Percentiles rank a stretch among this genome's conserved stretches.
These are phyloP conservation scores for Aleurites moluccanus DNA, from an alignment of 441 rosid genomes.

Conservation along the genomic window DNA sequence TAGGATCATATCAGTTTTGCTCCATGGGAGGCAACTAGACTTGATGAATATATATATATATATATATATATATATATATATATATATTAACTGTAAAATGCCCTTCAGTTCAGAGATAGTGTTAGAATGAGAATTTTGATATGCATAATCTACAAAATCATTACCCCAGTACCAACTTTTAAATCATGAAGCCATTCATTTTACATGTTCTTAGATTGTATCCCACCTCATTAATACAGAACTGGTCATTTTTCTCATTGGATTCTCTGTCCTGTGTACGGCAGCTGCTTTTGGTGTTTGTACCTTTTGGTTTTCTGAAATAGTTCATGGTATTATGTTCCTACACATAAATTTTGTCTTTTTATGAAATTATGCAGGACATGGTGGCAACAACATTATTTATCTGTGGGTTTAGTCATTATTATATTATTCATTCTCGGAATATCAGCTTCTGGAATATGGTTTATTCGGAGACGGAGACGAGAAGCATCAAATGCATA, in stretches of 20 bases:
- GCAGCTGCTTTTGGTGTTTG: background rate
- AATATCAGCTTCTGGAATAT: conserved; percentile 50
- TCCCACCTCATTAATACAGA: background rate
- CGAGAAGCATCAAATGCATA: conserved; percentile 41
- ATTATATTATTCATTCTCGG: conserved; percentile 30
- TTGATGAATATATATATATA: background rate
- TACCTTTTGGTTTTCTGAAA: background rate
- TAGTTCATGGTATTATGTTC: background rate
- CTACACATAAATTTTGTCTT: too few relatives aligned
- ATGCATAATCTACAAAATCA: background rate
- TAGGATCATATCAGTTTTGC: too few relatives aligned
- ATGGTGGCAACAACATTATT: conserved; percentile 53
- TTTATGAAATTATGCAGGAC: conserved; percentile 46
- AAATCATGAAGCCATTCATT: background rate
- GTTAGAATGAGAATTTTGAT: background rate
- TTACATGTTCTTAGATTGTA: background rate
- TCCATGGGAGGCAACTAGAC: background rate
- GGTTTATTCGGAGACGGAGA: conserved; percentile 52
- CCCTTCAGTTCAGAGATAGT: background rate
- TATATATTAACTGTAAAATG: background rate
- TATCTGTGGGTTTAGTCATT: conserved; percentile 29
- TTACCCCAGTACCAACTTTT: background rate
- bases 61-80: too few relatives aligned
- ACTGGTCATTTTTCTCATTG: background rate
- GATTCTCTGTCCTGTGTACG: background rate